Conservation (phyloP, 2,329 filamentous ascomycete genomes). For the Penicillium sp. region DNA sequence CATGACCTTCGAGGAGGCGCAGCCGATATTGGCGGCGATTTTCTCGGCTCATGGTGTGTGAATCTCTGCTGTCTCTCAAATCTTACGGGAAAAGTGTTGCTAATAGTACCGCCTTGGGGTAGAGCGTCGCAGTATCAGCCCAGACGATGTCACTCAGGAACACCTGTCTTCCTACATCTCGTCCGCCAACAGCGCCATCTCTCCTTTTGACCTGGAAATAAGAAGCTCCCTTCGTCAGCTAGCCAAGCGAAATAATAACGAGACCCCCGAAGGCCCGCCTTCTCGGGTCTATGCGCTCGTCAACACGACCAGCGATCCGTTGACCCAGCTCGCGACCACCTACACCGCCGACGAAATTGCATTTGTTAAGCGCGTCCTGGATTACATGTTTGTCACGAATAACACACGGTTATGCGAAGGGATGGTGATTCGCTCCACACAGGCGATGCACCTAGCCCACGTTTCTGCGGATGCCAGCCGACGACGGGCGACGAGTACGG, state of each 20-base stretch:
- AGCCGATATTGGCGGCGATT: conserved; percentile 72
- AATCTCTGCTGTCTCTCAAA: not conserved
- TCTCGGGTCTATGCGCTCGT: conserved; percentile 77
- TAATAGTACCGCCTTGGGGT: not conserved
- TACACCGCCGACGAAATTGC: conserved; percentile 80
- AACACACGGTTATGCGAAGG: conserved; percentile 78
- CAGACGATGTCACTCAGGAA: conserved; percentile 64
- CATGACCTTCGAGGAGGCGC: conserved; percentile 71
- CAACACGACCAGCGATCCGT: conserved; percentile 78
- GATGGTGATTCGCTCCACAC: conserved; percentile 75
- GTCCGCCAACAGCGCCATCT: conserved; percentile 68
- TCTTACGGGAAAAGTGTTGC: not conserved
- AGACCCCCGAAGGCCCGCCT: conserved; percentile 6
- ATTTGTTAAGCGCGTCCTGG: conserved; percentile 82
- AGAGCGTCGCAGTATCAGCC: conserved; percentile 50
- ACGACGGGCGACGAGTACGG: conserved; percentile 46
- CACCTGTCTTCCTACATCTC: conserved; percentile 68
- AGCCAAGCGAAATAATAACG: conserved; percentile 42
- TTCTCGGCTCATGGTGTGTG: conserved; percentile 54
- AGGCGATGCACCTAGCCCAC: conserved; percentile 68
- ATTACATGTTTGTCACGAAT: conserved; percentile 86
- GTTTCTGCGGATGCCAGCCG: conserved; percentile 40
- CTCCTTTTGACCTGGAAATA: conserved; percentile 83
- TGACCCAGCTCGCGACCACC: conserved; percentile 82
- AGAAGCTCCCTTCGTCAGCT: conserved; percentile 69